Evolutionary conservation across 495 filamentous ascomycete species (phyloP).

Genomic region (Hyaloscypha variabilis): DNA sequence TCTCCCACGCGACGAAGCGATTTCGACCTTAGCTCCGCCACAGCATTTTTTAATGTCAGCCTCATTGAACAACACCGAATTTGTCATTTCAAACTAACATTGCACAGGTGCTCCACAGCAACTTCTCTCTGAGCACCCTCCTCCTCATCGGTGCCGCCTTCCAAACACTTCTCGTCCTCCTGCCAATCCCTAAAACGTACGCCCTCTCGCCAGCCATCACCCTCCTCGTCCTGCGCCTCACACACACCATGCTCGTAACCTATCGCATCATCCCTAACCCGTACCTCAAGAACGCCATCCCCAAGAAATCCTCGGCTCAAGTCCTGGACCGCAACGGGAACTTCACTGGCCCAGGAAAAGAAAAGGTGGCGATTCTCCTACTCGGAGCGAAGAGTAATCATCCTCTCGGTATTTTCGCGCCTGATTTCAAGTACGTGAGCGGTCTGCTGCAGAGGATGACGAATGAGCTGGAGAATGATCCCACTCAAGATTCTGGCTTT

Average conservation of each 20-base stretch:
- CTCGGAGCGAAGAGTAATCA: conserved; percentile 27
- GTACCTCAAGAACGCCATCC: conserved; percentile 13
- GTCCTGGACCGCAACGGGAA: conserved; percentile 17
- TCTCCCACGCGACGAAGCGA: background rate
- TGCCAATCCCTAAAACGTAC: conserved; percentile 15
- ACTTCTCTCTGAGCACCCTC: conserved; percentile 14
- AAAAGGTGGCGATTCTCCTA: conserved; percentile 23
- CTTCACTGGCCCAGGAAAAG: conserved; percentile 5
- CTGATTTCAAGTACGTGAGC: conserved; percentile 16
- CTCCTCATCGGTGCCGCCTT: conserved; percentile 20
- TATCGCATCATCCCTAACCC: conserved; percentile 22
- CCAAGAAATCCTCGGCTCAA: conserved; percentile 16
- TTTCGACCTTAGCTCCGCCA: background rate
- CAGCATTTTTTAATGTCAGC: background rate
- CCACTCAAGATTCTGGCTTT: conserved; percentile 16
- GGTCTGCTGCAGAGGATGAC: conserved; percentile 9
- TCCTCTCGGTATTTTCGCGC: conserved; percentile 22
- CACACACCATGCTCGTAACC: conserved; percentile 17
- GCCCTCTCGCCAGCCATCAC: conserved; percentile 17
- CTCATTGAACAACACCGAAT: background rate
- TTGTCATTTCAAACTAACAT: background rate
- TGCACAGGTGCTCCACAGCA: conserved; percentile 9
- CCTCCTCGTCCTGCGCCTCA: conserved; percentile 8
- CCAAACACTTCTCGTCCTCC: conserved; percentile 14
- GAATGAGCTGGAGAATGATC: conserved; percentile 12